Percentiles rank a stretch among this genome's conserved stretches.
Conservation (phyloP, 495 filamentous ascomycete genomes). For the Neurospora sp. region DNA sequence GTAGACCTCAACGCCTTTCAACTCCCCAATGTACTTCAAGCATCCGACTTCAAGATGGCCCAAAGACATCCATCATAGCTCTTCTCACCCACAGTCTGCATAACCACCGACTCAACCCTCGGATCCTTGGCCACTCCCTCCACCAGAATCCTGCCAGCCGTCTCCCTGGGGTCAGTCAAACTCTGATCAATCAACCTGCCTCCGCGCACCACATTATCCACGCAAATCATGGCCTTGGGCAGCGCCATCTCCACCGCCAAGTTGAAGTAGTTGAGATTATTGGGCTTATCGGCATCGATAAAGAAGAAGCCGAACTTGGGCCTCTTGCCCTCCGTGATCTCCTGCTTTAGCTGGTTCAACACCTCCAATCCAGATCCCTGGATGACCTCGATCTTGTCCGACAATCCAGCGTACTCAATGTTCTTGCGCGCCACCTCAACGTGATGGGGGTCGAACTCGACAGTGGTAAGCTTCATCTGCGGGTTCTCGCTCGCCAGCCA, state of each 20-base stretch:
- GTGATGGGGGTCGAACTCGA: conserved; percentile 33
- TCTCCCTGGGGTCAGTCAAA: not conserved
- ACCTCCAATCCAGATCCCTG: conserved; percentile 37
- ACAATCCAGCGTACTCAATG: conserved; percentile 22
- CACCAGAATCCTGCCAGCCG: conserved; percentile 24
- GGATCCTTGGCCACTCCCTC: conserved; percentile 35
- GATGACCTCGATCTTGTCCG: conserved; percentile 31
- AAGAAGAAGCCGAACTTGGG: conserved; percentile 39
- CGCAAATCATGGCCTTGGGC: conserved; percentile 28
- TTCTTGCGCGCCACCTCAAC: conserved; percentile 36
- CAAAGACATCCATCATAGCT: conserved; percentile 39
- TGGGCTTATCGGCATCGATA: conserved; percentile 41
- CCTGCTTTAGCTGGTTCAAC: conserved; percentile 27
- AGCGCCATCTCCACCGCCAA: conserved; percentile 31
- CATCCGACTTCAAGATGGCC: conserved; percentile 27
- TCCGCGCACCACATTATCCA: conserved; percentile 41
- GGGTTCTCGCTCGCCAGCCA: conserved; percentile 34
- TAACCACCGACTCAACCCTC: conserved; percentile 35
- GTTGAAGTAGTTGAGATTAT: conserved; percentile 40
- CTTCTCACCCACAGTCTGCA: conserved; percentile 45
- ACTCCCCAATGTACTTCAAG: not conserved
- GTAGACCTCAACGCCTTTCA: not conserved
- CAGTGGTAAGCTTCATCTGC: conserved; percentile 31
- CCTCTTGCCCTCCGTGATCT: conserved; percentile 37
- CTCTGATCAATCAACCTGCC: conserved; percentile 20